Evolutionary conservation across 2,329 filamentous ascomycete genomes (phyloP).

Genomic region (Diaporthe helianthi): DNA sequence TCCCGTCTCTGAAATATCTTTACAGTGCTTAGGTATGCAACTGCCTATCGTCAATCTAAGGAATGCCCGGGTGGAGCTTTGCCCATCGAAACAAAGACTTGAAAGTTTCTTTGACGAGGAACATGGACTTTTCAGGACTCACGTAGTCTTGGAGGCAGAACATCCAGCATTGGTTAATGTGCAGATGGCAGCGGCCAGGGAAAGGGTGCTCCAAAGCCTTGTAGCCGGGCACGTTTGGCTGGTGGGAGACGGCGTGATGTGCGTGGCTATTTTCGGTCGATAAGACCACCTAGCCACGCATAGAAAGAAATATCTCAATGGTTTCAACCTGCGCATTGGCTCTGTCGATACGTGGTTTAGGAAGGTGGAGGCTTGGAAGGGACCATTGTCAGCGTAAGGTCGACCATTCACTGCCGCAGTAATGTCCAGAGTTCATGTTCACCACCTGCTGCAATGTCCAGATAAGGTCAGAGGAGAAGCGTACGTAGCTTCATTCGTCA

Average conservation of each 20-base stretch:
- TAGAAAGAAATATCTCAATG: neutral
- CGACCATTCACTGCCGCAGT: neutral
- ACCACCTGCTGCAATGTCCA: neutral
- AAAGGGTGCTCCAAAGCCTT: neutral
- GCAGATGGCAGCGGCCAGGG: neutral
- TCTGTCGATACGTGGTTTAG: neutral
- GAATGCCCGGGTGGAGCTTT: too few species aligned
- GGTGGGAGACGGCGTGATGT: neutral
- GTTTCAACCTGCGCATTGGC: neutral
- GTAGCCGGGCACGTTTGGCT: neutral
- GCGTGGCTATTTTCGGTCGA: neutral
- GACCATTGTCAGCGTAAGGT: neutral
- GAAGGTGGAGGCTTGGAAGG: neutral
- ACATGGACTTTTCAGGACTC: too few species aligned
- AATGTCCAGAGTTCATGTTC: neutral
- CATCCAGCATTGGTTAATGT: too few species aligned
- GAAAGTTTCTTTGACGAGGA: accelerated
- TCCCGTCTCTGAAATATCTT: too few species aligned
- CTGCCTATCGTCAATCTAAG: too few species aligned
- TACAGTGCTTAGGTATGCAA: too few species aligned
- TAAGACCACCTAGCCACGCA: neutral
- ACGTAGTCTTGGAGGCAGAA: neutral
- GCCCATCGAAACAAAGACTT: too few species aligned
- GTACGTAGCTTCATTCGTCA: conserved; percentile 3
- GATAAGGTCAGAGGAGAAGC: neutral